phyloP scores from a whole-genome alignment of 2,329 filamentous ascomycete genomes.

The Neopestalotiopsis rosae region DNA sequence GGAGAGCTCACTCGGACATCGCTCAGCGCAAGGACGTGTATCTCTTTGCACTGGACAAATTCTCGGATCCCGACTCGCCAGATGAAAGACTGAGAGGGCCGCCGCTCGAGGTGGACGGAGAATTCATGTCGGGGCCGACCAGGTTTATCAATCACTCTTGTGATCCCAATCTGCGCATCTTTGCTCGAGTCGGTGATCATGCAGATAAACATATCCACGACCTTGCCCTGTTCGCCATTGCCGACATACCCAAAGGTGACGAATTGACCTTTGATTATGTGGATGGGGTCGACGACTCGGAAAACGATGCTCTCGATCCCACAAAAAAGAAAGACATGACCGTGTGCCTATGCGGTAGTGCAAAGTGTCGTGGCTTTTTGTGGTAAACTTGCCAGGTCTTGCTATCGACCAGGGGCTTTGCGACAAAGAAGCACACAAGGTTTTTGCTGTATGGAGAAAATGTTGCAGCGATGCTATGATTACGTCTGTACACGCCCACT shows the following conservation, averaged over 20 bases:
- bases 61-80: constrained; percentile 61
- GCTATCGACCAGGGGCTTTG: background rate
- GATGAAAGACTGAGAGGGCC: constrained; percentile 61
- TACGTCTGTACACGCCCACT: background rate
- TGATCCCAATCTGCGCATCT: constrained; percentile 79
- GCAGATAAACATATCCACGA: constrained; percentile 78
- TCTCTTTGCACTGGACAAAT: constrained; percentile 83
- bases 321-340: constrained; percentile 59
- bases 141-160: constrained; percentile 87
- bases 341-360: constrained; percentile 65
- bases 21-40: constrained; percentile 76
- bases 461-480: background rate
- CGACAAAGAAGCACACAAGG: background rate
- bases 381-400: constrained; percentile 54
- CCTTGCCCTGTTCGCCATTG: constrained; percentile 75
- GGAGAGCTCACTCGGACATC: constrained; percentile 61
- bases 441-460: background rate
- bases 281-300: constrained; percentile 62
- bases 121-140: constrained; percentile 78
- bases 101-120: constrained; percentile 70
- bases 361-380: constrained; percentile 71
- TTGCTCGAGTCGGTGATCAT: constrained; percentile 79
- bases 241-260: constrained; percentile 66
- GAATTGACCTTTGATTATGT: constrained; percentile 85
- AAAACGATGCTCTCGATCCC: constrained; percentile 55